Evolutionary conservation across 2,329 filamentous ascomycete species (phyloP).

Genomic region (Emmonsia crescens): DNA sequence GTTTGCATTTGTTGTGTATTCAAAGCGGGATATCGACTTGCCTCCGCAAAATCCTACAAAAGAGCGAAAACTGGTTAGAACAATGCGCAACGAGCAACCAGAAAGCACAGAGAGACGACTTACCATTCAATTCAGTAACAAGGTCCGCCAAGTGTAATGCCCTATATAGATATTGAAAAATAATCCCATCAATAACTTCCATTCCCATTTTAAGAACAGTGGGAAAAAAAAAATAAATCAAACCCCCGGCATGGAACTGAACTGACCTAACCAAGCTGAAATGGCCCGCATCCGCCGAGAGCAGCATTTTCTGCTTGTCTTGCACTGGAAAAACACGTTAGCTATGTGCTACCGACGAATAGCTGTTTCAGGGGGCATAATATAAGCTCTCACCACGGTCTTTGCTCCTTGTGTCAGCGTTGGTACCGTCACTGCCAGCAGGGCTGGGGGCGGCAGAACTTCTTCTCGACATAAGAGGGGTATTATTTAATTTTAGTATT

Average conservation of each 20-base stretch:
- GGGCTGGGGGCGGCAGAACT: conserved; percentile 17
- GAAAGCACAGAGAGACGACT: neutral
- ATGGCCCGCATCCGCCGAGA: conserved; percentile 38
- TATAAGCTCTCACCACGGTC: conserved; percentile 7
- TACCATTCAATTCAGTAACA: conserved; percentile 41
- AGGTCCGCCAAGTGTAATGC: conserved; percentile 41
- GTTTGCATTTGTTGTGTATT: conserved; percentile 3
- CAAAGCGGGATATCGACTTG: conserved; percentile 18
- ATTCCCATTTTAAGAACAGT: neutral
- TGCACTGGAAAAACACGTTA: conserved; percentile 26
- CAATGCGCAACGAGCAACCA: neutral
- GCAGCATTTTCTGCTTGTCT: conserved; percentile 40
- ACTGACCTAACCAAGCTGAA: conserved; percentile 41
- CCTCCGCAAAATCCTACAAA: conserved; percentile 39
- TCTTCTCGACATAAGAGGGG: conserved; percentile 27
- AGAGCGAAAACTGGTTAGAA: conserved; percentile 2
- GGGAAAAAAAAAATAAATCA: neutral
- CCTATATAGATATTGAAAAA: conserved; percentile 18
- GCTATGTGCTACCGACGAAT: conserved; percentile 7
- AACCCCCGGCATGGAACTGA: neutral
- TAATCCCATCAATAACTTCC: neutral
- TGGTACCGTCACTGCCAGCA: neutral
- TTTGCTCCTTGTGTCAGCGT: conserved; percentile 3
- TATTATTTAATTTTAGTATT: neutral
- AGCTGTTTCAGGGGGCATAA: conserved; percentile 2